phyloP scores from a whole-genome alignment of 2,329 filamentous ascomycete species.

The Ophiostoma piceae region DNA sequence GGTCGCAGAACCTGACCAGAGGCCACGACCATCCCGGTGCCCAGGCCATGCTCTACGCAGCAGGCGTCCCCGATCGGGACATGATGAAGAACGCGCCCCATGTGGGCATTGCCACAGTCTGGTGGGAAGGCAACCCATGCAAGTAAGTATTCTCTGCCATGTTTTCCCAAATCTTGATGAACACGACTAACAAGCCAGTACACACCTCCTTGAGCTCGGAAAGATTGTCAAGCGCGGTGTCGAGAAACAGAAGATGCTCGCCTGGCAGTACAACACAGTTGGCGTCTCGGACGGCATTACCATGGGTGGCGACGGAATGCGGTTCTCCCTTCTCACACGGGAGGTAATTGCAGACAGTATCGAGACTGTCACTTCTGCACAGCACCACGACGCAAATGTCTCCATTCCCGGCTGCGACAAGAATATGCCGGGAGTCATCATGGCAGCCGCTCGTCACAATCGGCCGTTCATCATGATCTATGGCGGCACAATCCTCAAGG shows the following conservation, averaged over 20 bases:
- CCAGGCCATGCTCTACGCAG: constrained; percentile 93
- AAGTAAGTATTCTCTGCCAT: constrained; percentile 57
- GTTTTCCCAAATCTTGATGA: background rate
- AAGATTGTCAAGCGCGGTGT: constrained; percentile 81
- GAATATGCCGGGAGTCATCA: constrained; percentile 92
- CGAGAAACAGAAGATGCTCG: constrained; percentile 78
- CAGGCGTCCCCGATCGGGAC: constrained; percentile 75
- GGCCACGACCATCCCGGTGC: constrained; percentile 89
- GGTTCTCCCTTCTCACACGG: constrained; percentile 82
- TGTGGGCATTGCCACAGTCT: constrained; percentile 84
- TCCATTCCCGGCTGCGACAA: constrained; percentile 93
- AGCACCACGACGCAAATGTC: constrained; percentile 90
- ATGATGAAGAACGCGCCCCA: constrained; percentile 89
- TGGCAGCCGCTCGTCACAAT: constrained; percentile 88
- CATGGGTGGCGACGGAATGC: constrained; percentile 94
- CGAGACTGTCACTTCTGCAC: constrained; percentile 86
- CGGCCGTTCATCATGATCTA: constrained; percentile 93
- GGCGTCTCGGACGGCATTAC: constrained; percentile 88
- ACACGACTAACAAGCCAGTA: background rate
- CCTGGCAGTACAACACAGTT: constrained; percentile 90
- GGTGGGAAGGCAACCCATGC: constrained; percentile 98
- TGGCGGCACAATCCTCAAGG: constrained; percentile 82
- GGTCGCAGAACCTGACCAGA: constrained; percentile 75
- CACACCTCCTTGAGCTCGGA: constrained; percentile 70
- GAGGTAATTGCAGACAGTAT: constrained; percentile 94